A percentile compares a stretch with the other conserved stretches of the same genome.
phyloP scores from a whole-genome alignment of 371 early-diverging fungal species.

The Mucor irregularis region DNA sequence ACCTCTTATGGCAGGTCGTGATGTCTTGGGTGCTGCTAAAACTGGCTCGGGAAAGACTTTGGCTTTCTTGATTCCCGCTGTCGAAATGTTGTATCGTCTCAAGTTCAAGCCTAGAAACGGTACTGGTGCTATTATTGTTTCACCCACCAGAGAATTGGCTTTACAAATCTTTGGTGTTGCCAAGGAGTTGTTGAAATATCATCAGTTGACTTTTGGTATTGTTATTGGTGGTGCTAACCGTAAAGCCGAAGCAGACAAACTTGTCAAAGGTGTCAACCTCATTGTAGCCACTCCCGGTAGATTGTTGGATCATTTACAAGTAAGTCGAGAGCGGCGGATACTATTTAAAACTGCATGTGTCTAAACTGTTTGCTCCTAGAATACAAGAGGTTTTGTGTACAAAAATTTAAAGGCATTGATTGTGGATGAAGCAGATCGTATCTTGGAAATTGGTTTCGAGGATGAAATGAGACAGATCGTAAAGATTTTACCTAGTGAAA shows the following conservation, averaged over 20 bases:
- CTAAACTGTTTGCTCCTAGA: constrained; percentile 39
- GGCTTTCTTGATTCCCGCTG: constrained; percentile 96
- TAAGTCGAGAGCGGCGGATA: constrained; percentile 12
- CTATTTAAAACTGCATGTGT: too few relatives aligned
- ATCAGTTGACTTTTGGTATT: constrained; percentile 91
- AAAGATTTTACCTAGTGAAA: constrained; percentile 79
- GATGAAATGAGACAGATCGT: constrained; percentile 98
- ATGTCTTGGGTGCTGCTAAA: constrained; percentile 98
- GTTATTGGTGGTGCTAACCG: constrained; percentile 98
- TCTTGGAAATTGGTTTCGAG: constrained; percentile 97
- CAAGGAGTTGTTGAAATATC: constrained; percentile 88
- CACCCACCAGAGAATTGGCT: constrained; percentile 99
- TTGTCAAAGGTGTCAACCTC: constrained; percentile 91
- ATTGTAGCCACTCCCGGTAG: constrained; percentile 98
- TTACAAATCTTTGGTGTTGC: constrained; percentile 98
- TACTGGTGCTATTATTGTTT: constrained; percentile 95
- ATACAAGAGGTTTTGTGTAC: constrained; percentile 90
- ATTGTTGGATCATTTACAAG: constrained; percentile 93
- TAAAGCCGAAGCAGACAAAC: constrained; percentile 93
- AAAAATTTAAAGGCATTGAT: constrained; percentile 91
- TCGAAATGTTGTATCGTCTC: constrained; percentile 85
- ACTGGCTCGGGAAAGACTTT: constrained; percentile 99
- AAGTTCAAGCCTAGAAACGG: constrained; percentile 96
- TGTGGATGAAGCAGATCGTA: constrained; percentile 99
- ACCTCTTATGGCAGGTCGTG: constrained; percentile 92